Percentiles rank a stretch among this genome's conserved stretches.
phyloP scores from a whole-genome alignment of 768 basidiomycete genomes.

The Ramaria sp. region DNA sequence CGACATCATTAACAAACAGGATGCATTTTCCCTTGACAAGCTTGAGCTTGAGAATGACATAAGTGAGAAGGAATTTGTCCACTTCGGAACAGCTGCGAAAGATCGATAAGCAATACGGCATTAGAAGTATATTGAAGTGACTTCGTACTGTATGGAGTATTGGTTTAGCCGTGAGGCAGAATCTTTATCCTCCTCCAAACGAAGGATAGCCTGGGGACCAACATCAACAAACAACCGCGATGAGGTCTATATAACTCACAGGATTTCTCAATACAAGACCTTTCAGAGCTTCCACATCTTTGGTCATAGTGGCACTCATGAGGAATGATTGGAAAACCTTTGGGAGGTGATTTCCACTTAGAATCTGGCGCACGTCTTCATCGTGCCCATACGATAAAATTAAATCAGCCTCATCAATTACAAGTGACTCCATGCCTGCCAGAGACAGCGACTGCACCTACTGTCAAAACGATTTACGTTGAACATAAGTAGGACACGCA shows the following conservation, averaged over 20 bases:
- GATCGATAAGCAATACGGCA: not conserved
- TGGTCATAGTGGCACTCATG: slow-evolving; percentile 97
- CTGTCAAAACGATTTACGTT: not conserved
- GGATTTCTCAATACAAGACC: slow-evolving; percentile 81
- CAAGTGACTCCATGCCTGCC: slow-evolving; percentile 64
- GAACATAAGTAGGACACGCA: slow-evolving; percentile 17
- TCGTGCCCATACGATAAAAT: slow-evolving; percentile 96
- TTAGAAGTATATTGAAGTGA: not conserved
- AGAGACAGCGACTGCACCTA: slow-evolving; percentile 49
- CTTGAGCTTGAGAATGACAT: slow-evolving; percentile 92
- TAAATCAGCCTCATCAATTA: slow-evolving; percentile 96
- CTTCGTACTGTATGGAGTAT: slow-evolving; percentile 62
- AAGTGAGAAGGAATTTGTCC: slow-evolving; percentile 94
- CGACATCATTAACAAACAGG: slow-evolving; percentile 92
- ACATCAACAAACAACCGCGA: not conserved
- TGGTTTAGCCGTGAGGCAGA: slow-evolving; percentile 74
- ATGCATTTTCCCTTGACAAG: slow-evolving; percentile 95
- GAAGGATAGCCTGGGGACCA: slow-evolving; percentile 57
- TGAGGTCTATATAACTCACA: slow-evolving; percentile 32
- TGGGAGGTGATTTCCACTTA: slow-evolving; percentile 56
- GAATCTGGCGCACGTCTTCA: slow-evolving; percentile 70
- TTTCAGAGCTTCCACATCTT: slow-evolving; percentile 87
- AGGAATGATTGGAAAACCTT: slow-evolving; percentile 85
- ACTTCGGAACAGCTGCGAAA: slow-evolving; percentile 74
- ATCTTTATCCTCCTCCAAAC: slow-evolving; percentile 80